Evolutionary conservation across 768 basidiomycete genomes (phyloP), one percentile per base, ranked within the genome.

Genomic region (Coprinopsis sp.): DNA sequence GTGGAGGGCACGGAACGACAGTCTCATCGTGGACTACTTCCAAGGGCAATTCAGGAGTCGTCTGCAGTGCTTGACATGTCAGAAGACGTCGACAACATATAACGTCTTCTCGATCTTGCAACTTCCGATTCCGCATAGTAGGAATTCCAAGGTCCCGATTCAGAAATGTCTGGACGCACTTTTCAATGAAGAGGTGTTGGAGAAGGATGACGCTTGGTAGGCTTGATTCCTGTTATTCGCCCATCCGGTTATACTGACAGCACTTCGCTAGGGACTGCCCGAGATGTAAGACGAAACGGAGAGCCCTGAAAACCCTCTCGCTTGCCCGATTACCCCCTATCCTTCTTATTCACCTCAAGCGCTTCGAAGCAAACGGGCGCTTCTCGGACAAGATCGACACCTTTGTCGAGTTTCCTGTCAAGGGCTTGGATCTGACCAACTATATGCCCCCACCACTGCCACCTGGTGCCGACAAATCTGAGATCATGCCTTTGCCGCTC

Each of bases 321-420:
- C 75, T 99, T 22, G 89, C 95, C 3, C 88, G 96, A 14, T 75
- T 98, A 10, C 95, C 95, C 0, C 94, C 95, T 0, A 82, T 99
- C 30, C 75, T 99, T 13, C 71, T 96, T 54, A 90, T 96, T 53
- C 91, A 94, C 57, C 74, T 96, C 31, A 96, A 96, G 61, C 81
- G 93, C 33, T 96, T 96, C 70, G 88, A 89, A 43, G 82, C 84
- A 54, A 87, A 91, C 53, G 92, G 92, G 1, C 82, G 81, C 2
- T 96, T 95, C 65, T 93, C 90, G 28, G 93, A 97, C 70, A 97
- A 97, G 70, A 82, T 98, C 44, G 94, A 98, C 64, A 96, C 94
- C 1, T 79, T 84, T 51, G 88, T 98, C 33, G 90, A 96, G 51
- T 99, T 90, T 66, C 95, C 95, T 5, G 64, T 77, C 54, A 81